Evolutionary conservation across 163 green algal genomes (phyloP).

Genomic region (Chlamydomonas reinhardtii): DNA sequence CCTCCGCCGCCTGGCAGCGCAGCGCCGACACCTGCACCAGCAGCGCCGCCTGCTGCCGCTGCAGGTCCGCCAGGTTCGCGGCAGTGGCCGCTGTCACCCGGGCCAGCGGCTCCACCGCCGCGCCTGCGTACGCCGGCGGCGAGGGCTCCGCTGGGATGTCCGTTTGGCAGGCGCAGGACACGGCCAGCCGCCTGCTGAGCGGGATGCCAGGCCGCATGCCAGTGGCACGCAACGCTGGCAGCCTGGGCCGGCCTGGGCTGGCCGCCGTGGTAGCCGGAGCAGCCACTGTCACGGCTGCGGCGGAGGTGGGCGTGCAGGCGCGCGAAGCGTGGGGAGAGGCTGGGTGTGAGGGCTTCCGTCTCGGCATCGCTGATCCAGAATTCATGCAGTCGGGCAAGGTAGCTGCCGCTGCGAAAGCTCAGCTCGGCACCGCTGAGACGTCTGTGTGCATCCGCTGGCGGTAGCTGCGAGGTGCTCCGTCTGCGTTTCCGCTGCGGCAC

Average conservation of each 20-base stretch:
- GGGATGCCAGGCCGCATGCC: background rate
- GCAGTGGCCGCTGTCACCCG: background rate
- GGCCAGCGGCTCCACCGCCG: background rate
- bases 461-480: too few relatives aligned
- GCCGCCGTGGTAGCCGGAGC: too few relatives aligned
- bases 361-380: background rate
- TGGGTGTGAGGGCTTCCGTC: background rate
- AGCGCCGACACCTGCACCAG: slow-evolving; percentile 14
- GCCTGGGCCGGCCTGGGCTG: too few relatives aligned
- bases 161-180: slow-evolving; percentile 11
- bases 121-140: background rate
- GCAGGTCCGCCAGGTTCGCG: slow-evolving; percentile 2
- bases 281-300: too few relatives aligned
- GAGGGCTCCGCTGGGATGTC: background rate
- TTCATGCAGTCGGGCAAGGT: background rate
- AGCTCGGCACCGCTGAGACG: background rate
- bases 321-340: too few relatives aligned
- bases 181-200: background rate
- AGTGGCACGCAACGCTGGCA: background rate
- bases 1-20: slow-evolving; percentile 31
- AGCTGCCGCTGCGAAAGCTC: background rate
- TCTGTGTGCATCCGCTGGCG: too few relatives aligned
- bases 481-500: background rate
- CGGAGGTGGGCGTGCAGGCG: too few relatives aligned
- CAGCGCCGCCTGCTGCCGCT: slow-evolving; percentile 26